Evolutionary conservation across 257 asterid species (phyloP).

Genomic region (Nicotiana attenuata): DNA sequence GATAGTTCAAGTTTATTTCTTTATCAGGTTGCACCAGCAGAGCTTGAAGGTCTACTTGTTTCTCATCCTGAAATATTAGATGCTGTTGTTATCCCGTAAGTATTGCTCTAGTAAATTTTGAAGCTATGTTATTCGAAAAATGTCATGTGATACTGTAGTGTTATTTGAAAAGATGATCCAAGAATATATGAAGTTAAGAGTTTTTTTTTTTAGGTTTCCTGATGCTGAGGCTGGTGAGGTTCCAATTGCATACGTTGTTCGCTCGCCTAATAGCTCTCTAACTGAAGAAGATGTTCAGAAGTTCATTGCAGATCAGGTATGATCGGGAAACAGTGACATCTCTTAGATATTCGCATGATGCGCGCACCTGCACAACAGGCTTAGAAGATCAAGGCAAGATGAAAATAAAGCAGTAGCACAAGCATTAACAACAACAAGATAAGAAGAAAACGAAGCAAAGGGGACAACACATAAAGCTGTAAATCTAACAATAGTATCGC

Average conservation of each 20-base stretch:
- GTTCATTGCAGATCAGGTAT: slow-evolving; percentile 86
- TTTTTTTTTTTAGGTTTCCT: slow-evolving; percentile 50
- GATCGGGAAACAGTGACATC: background rate
- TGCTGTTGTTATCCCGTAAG: slow-evolving; percentile 95
- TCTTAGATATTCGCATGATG: background rate
- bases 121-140: background rate
- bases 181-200: background rate
- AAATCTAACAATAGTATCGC: no score
- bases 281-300: slow-evolving; percentile 78
- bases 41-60: slow-evolving; percentile 91
- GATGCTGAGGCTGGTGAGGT: slow-evolving; percentile 99
- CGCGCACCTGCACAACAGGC: background rate
- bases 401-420: no score
- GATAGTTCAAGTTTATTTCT: background rate
- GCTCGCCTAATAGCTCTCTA: slow-evolving; percentile 74
- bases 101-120: slow-evolving; percentile 6
- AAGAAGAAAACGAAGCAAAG: no score
- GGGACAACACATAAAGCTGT: no score
- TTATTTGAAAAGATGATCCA: background rate
- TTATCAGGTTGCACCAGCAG: slow-evolving; percentile 95
- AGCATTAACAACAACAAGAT: no score
- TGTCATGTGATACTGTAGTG: background rate
- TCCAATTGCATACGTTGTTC: slow-evolving; percentile 80
- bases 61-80: slow-evolving; percentile 89
- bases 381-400: background rate